Conservation (phyloP, 192 early-diverging fungal genomes). For the Entomortierella beljakovae region DNA sequence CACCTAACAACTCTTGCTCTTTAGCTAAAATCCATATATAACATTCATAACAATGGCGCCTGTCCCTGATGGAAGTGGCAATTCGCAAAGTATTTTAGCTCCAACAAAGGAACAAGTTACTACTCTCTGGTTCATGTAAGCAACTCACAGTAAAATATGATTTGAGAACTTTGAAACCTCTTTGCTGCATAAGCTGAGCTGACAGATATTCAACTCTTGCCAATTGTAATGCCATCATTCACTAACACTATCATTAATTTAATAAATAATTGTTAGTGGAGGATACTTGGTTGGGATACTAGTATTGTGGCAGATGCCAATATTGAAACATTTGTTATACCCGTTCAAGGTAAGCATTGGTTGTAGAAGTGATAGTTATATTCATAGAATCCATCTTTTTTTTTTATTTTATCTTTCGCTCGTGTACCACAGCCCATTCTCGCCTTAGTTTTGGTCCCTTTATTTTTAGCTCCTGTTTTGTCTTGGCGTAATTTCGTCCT, state of each 20-base stretch:
- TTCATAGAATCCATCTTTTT: too few species aligned
- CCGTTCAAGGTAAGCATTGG: slow-evolving; percentile 84
- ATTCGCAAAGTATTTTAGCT: slow-evolving; percentile 14
- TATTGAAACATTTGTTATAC: slow-evolving; percentile 85
- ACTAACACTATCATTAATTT: slow-evolving; percentile 38
- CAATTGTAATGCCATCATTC: too few species aligned
- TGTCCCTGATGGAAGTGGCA: slow-evolving; percentile 11
- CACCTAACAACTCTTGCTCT: not conserved
- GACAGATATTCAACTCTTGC: too few species aligned
- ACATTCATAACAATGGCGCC: slow-evolving; percentile 32
- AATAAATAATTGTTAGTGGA: slow-evolving; percentile 60
- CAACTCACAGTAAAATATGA: not conserved
- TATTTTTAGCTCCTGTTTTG: slow-evolving; percentile 1
- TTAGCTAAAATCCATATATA: not conserved
- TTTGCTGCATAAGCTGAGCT: too few species aligned
- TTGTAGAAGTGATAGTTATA: too few species aligned
- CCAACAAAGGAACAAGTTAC: slow-evolving; percentile 47
- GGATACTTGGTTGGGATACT: slow-evolving; percentile 76
- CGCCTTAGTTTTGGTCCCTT: not conserved
- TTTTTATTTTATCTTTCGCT: not conserved
- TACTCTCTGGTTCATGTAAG: slow-evolving; percentile 51
- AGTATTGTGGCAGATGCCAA: slow-evolving; percentile 90
- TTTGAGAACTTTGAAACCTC: too few species aligned
- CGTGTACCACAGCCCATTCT: not conserved
- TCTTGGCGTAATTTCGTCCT: not conserved